These are phyloP conservation scores for Neurospora sp. DNA, from an alignment of 495 filamentous ascomycete genomes.

Conservation along the genomic window DNA sequence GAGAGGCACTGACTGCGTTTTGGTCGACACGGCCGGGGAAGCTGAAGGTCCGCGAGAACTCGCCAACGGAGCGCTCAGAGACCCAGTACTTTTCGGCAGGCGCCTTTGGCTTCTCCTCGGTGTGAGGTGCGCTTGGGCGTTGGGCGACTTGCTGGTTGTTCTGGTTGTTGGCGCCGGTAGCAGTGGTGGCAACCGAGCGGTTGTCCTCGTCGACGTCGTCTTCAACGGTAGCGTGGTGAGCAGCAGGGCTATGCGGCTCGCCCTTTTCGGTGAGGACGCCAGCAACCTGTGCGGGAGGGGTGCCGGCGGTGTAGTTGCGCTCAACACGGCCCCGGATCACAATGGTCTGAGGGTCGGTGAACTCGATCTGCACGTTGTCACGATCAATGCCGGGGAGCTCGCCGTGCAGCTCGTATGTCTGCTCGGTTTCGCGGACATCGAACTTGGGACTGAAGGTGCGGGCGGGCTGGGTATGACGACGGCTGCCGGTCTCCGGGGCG, in stretches of 20 bases:
- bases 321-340: constrained; percentile 61
- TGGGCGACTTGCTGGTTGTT: constrained; percentile 13
- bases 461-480: constrained; percentile 19
- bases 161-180: constrained; percentile 13
- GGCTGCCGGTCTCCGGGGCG: constrained; percentile 13
- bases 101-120: constrained; percentile 18
- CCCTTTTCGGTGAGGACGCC: not conserved
- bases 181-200: constrained; percentile 1
- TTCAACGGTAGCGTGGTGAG: constrained; percentile 21
- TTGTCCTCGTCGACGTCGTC: constrained; percentile 16
- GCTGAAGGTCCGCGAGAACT: constrained; percentile 69
- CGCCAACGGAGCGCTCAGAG: constrained; percentile 67
- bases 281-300: constrained; percentile 20
- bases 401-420: constrained; percentile 71
- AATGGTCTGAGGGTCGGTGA: constrained; percentile 69
- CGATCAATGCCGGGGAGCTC: constrained; percentile 80
- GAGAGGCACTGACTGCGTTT: constrained; percentile 60
- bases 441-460: constrained; percentile 42
- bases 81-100: constrained; percentile 61
- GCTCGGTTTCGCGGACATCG: constrained; percentile 62
- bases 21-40: constrained; percentile 70
- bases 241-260: constrained; percentile 30
- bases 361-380: constrained; percentile 71
- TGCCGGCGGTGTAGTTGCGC: constrained; percentile 39
- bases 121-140: not conserved